Percentiles rank a stretch among this genome's conserved stretches.
Conservation (phyloP, 1,284 basidiomycete species). For the Anthracocystis setariae region DNA sequence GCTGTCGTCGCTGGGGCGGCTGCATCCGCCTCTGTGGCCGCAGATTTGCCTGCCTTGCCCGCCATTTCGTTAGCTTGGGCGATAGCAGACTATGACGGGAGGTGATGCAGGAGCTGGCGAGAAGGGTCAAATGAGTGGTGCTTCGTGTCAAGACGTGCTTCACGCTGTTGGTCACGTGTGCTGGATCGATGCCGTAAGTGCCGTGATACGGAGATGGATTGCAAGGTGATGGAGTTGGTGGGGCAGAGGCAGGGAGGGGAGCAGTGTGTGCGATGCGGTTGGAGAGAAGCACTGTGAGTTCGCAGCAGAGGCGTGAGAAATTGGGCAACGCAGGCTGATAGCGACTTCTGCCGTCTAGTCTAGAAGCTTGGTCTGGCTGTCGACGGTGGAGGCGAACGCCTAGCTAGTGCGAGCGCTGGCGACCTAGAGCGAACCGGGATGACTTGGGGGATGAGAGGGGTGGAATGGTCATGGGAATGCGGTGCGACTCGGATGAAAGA, state of each 20-base stretch:
- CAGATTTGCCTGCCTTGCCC: slow-evolving; percentile 20
- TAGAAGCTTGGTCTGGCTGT: too few species aligned
- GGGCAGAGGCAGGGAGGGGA: too few species aligned
- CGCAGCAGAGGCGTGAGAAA: neutral
- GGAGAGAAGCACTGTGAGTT: too few species aligned
- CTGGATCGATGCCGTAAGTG: too few species aligned
- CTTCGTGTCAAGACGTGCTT: too few species aligned
- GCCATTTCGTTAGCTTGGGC: slow-evolving; percentile 28
- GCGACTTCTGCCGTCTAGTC: neutral
- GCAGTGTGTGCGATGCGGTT: too few species aligned
- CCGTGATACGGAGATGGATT: too few species aligned
- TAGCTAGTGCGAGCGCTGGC: neutral
- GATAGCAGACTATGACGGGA: too few species aligned
- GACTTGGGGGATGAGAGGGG: neutral
- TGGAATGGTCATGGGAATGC: slow-evolving; percentile 6
- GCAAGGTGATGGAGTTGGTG: too few species aligned
- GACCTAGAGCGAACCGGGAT: neutral
- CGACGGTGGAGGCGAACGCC: too few species aligned
- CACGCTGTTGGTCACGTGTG: too few species aligned
- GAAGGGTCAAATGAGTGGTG: too few species aligned
- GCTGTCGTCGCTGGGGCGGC: slow-evolving; percentile 6
- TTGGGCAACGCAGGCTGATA: neutral
- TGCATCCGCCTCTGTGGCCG: slow-evolving; percentile 12
- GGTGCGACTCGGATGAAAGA: neutral
- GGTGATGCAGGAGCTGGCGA: neutral